Percentiles rank a stretch among this genome's conserved stretches.
Evolutionary conservation across 2,329 filamentous ascomycete genomes (phyloP).

Genomic region (Thelonectria blattea): DNA sequence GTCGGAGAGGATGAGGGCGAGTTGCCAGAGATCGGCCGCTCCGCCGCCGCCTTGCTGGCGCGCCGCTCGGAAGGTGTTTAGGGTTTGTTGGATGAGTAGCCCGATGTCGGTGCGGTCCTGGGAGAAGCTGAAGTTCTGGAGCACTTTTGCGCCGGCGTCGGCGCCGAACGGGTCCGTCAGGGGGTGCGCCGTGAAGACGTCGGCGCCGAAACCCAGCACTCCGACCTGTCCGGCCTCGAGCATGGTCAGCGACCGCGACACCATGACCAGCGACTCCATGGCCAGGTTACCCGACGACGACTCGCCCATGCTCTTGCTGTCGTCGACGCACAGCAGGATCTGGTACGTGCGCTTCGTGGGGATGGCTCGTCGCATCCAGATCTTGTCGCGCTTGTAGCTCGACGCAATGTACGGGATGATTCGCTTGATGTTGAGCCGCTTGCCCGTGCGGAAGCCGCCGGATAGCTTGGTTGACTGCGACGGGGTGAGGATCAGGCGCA

Average conservation of each 20-base stretch:
- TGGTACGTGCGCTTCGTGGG: slow-evolving; percentile 96
- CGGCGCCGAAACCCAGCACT: slow-evolving; percentile 85
- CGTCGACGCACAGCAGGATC: slow-evolving; percentile 96
- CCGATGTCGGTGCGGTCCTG: slow-evolving; percentile 88
- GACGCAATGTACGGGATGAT: slow-evolving; percentile 99
- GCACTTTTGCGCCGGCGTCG: slow-evolving; percentile 77
- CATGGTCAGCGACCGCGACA: slow-evolving; percentile 86
- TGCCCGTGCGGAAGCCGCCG: slow-evolving; percentile 95
- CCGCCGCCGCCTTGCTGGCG: slow-evolving; percentile 62
- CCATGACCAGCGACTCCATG: slow-evolving; percentile 92
- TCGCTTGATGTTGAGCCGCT: slow-evolving; percentile 97
- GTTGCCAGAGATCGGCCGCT: slow-evolving; percentile 84
- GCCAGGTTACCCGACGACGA: slow-evolving; percentile 77
- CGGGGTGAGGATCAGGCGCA: slow-evolving; percentile 92
- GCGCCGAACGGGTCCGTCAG: slow-evolving; percentile 82
- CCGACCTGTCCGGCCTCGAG: slow-evolving; percentile 94
- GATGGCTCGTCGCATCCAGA: slow-evolving; percentile 95
- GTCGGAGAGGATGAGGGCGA: slow-evolving; percentile 91
- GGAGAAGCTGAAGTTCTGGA: slow-evolving; percentile 83
- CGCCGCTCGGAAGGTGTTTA: slow-evolving; percentile 82
- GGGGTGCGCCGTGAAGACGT: slow-evolving; percentile 83
- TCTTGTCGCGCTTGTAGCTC: slow-evolving; percentile 98
- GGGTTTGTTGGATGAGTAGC: slow-evolving; percentile 76
- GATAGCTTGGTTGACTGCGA: slow-evolving; percentile 96
- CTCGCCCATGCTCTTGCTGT: slow-evolving; percentile 93